A percentile compares a stretch with the other conserved stretches of the same genome.
Evolutionary conservation across 148 eudicot species (phyloP).

Genomic region (Hydrangea macrophylla): DNA sequence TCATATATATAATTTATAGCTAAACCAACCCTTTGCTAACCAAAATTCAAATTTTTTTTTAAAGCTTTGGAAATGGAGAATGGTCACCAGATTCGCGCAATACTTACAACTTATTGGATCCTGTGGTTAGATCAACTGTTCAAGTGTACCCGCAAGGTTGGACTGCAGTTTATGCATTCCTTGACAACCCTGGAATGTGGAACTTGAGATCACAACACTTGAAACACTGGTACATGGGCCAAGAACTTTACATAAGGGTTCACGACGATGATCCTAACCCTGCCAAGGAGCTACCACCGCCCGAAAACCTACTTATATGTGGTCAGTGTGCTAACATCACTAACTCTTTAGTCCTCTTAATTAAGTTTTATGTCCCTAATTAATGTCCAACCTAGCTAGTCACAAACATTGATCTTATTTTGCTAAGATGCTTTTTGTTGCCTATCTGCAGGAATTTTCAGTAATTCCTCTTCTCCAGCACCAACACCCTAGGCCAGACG

Average conservation of each 20-base stretch:
- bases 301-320: slow-evolving; percentile 32
- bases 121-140: slow-evolving; percentile 42
- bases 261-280: slow-evolving; percentile 36
- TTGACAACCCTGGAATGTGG: slow-evolving; percentile 53
- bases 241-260: slow-evolving; percentile 38
- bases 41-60: no score
- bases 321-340: slow-evolving; percentile 30
- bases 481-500: slow-evolving; percentile 8
- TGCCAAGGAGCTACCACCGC: slow-evolving; percentile 36
- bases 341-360: not conserved
- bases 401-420: not conserved
- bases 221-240: slow-evolving; percentile 38
- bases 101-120: slow-evolving; percentile 33
- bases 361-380: no score
- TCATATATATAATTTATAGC: no score
- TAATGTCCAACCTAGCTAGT: no score
- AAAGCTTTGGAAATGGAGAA: slow-evolving; percentile 31
- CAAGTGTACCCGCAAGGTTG: slow-evolving; percentile 43
- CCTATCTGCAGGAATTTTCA: not conserved
- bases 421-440: not conserved
- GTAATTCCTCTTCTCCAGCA: not conserved
- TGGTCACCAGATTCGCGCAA: slow-evolving; percentile 32
- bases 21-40: no score
- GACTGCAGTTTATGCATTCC: slow-evolving; percentile 39
- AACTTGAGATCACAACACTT: slow-evolving; percentile 41